Percentiles rank a stretch among this genome's conserved stretches.
These are phyloP conservation scores for Leucaena leucocephala DNA, from an alignment of 306 rosid genomes.

Conservation along the genomic window DNA sequence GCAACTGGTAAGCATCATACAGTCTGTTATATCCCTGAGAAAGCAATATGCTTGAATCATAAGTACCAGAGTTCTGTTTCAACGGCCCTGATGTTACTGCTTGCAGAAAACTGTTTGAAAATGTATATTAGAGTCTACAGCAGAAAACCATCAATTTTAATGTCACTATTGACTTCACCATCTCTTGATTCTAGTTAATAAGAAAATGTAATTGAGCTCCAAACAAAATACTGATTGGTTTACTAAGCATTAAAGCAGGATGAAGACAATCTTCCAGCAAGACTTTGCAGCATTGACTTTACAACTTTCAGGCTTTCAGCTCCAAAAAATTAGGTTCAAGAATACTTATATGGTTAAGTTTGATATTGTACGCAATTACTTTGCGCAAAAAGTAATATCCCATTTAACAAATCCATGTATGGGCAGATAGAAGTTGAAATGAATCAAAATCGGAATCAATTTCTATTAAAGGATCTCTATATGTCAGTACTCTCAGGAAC, in stretches of 20 bases:
- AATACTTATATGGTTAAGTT: background rate
- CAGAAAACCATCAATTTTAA: background rate
- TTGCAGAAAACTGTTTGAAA: constrained; percentile 50
- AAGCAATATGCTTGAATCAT: constrained; percentile 43
- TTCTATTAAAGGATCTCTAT: background rate
- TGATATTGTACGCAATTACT: background rate
- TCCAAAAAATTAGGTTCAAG: background rate
- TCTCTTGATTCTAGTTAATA: background rate
- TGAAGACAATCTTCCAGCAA: background rate
- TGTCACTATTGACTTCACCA: background rate
- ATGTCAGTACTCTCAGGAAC: background rate
- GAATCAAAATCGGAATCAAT: constrained; percentile 7
- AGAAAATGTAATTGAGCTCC: background rate
- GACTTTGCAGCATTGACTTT: background rate
- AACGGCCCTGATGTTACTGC: constrained; percentile 43
- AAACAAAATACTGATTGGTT: background rate
- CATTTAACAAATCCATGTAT: background rate
- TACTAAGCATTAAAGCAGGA: background rate
- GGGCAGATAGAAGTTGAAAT: background rate
- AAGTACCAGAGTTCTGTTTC: constrained; percentile 43
- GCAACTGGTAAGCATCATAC: constrained; percentile 53
- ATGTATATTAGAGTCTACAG: constrained; percentile 15
- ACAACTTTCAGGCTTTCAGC: background rate
- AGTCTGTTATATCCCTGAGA: constrained; percentile 52
- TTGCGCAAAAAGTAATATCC: too few relatives aligned